Base-by-base conservation (phyloP, 805 yeast genomes). In the Kuraishia hungarica region DNA sequence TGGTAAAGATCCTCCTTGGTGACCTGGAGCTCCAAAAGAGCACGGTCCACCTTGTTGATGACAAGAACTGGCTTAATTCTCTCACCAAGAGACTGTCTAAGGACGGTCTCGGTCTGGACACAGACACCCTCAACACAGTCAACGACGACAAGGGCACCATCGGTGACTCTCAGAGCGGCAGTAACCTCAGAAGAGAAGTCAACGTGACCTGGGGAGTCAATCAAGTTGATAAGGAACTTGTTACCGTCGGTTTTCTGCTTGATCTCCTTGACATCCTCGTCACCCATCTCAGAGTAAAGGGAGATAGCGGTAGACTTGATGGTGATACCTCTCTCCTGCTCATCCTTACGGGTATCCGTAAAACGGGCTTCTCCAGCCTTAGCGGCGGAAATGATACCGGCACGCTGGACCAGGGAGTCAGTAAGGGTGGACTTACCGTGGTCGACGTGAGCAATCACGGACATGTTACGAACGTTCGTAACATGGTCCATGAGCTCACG, bases 121-220 rank as follows among this genome's bases (percentile, higher is more conserved):
- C 98, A 94, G 74, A 93, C 99, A 92, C 99, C 99, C 80, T 94
- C 98, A 76, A 93, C 92, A 81, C 96, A 86, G 80, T 94, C 98
- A 74, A 93, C 98, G 69, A 93, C 99, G 70, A 93, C 98, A 74
- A 93, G 84, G 74, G 99, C 98, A 91, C 99, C 99, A 76, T 93
- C 99, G 67, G 98, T 94, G 72, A 93, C 98, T 83, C 99, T 92
- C 74, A 93, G 87, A 79, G 99, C 99, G 70, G 98, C 98, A 73
- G 98, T 94, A 72, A 93, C 99, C 81, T 93, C 99, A 67, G 98
- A 94, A 62, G 97, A 91, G 92, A 93, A 93, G 82, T 93, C 99
- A 85, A 93, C 98, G 97, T 93, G 99, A 89, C 99, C 99, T 80
- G 99, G 99, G 68, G 99, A 94, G 79, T 93, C 99, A 71, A 93